Evolutionary conservation across 164 flowering plant genomes (phyloP), one percentile per base, ranked within the genome.

Genomic region (Kalanchoe fedtschenkoi): DNA sequence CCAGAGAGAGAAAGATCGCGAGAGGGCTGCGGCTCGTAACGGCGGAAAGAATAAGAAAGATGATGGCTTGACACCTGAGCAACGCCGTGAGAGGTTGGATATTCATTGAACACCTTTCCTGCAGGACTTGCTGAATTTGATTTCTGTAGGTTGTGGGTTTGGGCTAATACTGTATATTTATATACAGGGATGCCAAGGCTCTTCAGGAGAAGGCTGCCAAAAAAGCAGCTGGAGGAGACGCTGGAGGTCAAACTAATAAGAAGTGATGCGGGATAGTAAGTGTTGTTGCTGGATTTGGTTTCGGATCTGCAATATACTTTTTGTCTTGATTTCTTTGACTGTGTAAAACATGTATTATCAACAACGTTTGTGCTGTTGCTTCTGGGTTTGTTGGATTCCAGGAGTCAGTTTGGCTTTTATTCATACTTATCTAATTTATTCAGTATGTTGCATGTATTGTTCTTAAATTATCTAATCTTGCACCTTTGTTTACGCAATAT

Each of bases 171-270:
- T 15, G 58, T 58, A 62, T 8, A 46, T 34, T 68, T 14, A 21
- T 29, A 13, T 70, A 57, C 66, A 86, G 96, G 76, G 96, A 88
- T 72, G 96, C 83, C 0, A 88, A 88, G 61, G 96, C 96, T 2
- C 89, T 88, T 56, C 92, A 88, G 56, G 96, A 88, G 62, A 88
- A 88, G 74, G 4, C 66, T 6, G 90, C 96, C 6, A 88, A 84
- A 78, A 88, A 88, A 74, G 90, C 66, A 10, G 66, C 79, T 29
- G 71, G 77, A 41, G 78, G 68, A 14, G 74, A 78, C 37, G 70
- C 80, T 6, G 79, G 78, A 70, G 79, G 71, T 42, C 75, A 74
- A 61, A 62, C 67, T 61, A 66, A 10, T 63, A 85, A 77, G 68
- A 79, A 77, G 65, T 80, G 71, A 66, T 21, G 14, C n/a, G 34